Conservation (phyloP, 1,284 basidiomycete species). For the Cryptococcus sp. region DNA sequence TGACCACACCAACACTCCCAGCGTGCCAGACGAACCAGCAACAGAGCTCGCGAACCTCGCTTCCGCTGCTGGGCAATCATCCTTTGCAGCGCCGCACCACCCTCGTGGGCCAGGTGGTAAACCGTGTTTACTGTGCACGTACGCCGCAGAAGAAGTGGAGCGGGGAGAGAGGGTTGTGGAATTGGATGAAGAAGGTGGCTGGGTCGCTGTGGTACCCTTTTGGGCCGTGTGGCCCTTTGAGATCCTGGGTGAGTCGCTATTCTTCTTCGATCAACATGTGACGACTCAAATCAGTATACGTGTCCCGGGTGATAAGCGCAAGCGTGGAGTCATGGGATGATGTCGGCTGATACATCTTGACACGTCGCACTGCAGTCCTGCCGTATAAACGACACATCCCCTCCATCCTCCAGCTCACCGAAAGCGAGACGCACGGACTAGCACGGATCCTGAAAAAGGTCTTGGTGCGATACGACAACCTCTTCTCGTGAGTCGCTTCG, state of each 20-base stretch:
- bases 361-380: slow-evolving; percentile 60
- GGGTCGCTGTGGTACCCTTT: slow-evolving; percentile 88
- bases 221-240: slow-evolving; percentile 98
- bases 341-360: slow-evolving; percentile 3
- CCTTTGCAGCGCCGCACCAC: slow-evolving; percentile 7
- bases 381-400: slow-evolving; percentile 77
- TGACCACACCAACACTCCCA: slow-evolving; percentile 4
- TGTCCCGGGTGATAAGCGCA: too few species aligned
- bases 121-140: slow-evolving; percentile 81
- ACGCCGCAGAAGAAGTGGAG: slow-evolving; percentile 70
- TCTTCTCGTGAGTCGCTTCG: slow-evolving; percentile 61
- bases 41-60: slow-evolving; percentile 66
- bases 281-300: too few species aligned
- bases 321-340: too few species aligned
- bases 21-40: slow-evolving; percentile 69
- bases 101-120: slow-evolving; percentile 56
- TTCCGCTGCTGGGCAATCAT: slow-evolving; percentile 21
- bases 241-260: slow-evolving; percentile 62
- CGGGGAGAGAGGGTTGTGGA: slow-evolving; percentile 68
- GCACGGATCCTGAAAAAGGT: slow-evolving; percentile 67
- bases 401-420: slow-evolving; percentile 65
- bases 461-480: slow-evolving; percentile 79
- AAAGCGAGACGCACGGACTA: slow-evolving; percentile 64
- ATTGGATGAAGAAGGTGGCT: slow-evolving; percentile 66
- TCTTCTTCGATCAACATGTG: too few species aligned